Percentiles rank a stretch among this genome's conserved stretches.
Evolutionary conservation across 371 early-diverging fungal genomes (phyloP).

Genomic region (Saksenaea oblongispora): DNA sequence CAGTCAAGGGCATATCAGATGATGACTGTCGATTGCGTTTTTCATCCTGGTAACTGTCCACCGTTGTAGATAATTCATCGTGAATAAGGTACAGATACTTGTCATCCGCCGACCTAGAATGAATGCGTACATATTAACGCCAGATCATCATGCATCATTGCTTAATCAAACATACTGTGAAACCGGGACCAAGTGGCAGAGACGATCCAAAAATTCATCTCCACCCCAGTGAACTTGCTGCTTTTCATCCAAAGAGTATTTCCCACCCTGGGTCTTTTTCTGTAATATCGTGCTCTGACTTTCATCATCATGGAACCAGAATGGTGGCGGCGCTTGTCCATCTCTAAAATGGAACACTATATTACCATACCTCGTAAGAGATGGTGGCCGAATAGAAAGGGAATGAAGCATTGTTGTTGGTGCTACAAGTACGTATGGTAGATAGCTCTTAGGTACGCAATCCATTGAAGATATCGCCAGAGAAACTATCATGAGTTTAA

Average conservation of each 20-base stretch:
- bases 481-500: neutral
- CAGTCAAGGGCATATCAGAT: neutral
- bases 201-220: slow-evolving; percentile 44
- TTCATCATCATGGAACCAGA: slow-evolving; percentile 57
- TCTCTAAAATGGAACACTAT: slow-evolving; percentile 43
- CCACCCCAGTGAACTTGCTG: slow-evolving; percentile 46
- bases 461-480: slow-evolving; percentile 19
- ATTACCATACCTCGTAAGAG: slow-evolving; percentile 48
- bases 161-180: slow-evolving; percentile 20
- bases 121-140: neutral
- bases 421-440: slow-evolving; percentile 38
- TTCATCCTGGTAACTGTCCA: neutral
- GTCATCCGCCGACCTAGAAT: slow-evolving; percentile 20
- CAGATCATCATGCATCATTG: neutral
- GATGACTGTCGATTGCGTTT: neutral
- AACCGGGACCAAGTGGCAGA: slow-evolving; percentile 27
- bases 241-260: slow-evolving; percentile 18
- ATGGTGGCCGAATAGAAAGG: slow-evolving; percentile 38
- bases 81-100: slow-evolving; percentile 19
- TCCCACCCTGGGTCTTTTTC: slow-evolving; percentile 44
- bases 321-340: slow-evolving; percentile 39
- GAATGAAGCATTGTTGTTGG: slow-evolving; percentile 34
- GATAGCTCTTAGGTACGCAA: slow-evolving; percentile 17
- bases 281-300: slow-evolving; percentile 50
- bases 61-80: neutral